A percentile compares a stretch with the other conserved stretches of the same genome.
These are phyloP conservation scores for Arachnopeziza araneosa DNA, from an alignment of 2,329 filamentous ascomycete genomes.

Conservation along the genomic window DNA sequence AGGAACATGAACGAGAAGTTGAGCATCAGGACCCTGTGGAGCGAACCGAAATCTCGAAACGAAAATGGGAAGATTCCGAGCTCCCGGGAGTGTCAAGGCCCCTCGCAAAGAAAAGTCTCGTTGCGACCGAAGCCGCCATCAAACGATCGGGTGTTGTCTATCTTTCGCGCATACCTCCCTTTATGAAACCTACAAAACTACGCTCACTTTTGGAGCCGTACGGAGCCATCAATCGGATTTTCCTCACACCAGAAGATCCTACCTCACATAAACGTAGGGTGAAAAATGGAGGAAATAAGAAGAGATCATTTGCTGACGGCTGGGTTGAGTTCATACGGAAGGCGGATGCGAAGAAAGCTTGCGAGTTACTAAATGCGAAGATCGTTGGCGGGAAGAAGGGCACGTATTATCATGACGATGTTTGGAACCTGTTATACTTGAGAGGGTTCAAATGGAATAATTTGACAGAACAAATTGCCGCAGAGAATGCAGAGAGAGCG, in stretches of 20 bases:
- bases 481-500: slow-evolving; percentile 74
- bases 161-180: slow-evolving; percentile 77
- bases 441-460: slow-evolving; percentile 78
- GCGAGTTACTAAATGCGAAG: slow-evolving; percentile 69
- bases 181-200: slow-evolving; percentile 79
- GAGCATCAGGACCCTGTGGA: slow-evolving; percentile 11
- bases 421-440: slow-evolving; percentile 80
- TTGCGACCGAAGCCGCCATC: slow-evolving; percentile 57
- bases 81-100: slow-evolving; percentile 48
- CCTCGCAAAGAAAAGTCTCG: slow-evolving; percentile 62
- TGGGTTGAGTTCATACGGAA: slow-evolving; percentile 82
- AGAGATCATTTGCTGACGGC: slow-evolving; percentile 74
- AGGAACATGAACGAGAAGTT: slow-evolving; percentile 29
- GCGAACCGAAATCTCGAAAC: background rate
- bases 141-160: slow-evolving; percentile 77
- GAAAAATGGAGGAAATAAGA: slow-evolving; percentile 73
- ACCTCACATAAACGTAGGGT: slow-evolving; percentile 60
- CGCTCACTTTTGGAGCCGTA: slow-evolving; percentile 70
- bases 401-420: slow-evolving; percentile 76
- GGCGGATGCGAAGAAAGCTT: slow-evolving; percentile 69
- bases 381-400: slow-evolving; percentile 82
- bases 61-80: slow-evolving; percentile 29
- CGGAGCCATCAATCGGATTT: slow-evolving; percentile 71
- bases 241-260: slow-evolving; percentile 71
- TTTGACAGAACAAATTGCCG: slow-evolving; percentile 70